Evolutionary conservation across 129 eudicot species (phyloP), one percentile per base, ranked within the genome.

Genomic region (Helichrysum umbraculigerum): DNA sequence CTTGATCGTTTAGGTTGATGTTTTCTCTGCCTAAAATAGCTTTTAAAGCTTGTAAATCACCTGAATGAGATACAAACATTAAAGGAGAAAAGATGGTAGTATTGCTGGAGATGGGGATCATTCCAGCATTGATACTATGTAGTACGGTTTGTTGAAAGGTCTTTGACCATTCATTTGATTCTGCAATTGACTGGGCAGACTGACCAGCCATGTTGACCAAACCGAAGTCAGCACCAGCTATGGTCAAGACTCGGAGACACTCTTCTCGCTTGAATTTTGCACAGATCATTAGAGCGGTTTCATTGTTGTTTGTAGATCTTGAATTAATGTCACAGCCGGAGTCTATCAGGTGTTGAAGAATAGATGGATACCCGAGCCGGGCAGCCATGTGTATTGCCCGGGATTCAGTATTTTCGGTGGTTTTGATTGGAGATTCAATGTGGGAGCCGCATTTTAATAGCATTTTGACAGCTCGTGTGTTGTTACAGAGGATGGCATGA

Each of bases 391-490:
- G 70, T 65, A 33, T 7, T 32, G 5, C 47, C 44, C 70, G 47
- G 6, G 15, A 33, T 29, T 33, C 25, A 16, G 12, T 8, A 1
- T 65, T 65, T 32, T 16, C 2, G 70, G 70, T 32, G 22, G 25
- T 65, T 29, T 65, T 33, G 39, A 65, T 65, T 33, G 70, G 70
- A 65, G 42, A 32, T 65, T 29, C 70, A 65, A 65, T 65, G 47
- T 65, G 42, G 22, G 70, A 65, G 28, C 70, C 47, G 1, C 4
- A 29, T 65, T 65, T 65, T 15, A 65, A 15, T 32, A 65, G 47
- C 6, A 15, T 65, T 65, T 65, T 65, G 70, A 65, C 70, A 65
- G 70, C 70, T 16, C 5, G 41, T 17, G 41, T 33, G 44, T 65
- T 65, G 70, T 34, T 34, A 32, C 70, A 65, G 2, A 65, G 70